Conservation (phyloP, 768 basidiomycete species). For the Russula abietina region DNA sequence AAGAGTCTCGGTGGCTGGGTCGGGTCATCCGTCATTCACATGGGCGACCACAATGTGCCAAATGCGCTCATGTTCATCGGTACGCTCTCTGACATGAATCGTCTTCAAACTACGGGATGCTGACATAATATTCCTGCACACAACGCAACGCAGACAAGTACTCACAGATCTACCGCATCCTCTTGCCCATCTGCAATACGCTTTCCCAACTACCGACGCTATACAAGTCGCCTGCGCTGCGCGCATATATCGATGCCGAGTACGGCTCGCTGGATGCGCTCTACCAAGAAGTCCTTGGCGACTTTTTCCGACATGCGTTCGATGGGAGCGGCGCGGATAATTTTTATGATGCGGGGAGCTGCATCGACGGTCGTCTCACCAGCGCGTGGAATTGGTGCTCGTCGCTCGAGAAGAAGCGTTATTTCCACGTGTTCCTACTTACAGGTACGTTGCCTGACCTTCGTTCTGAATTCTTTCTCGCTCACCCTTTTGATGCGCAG, state of each 20-base stretch:
- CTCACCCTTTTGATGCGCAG: conserved; percentile 32
- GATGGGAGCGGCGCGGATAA: conserved; percentile 90
- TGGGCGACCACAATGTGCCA: conserved; percentile 82
- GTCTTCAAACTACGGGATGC: background rate
- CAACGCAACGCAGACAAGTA: conserved; percentile 56
- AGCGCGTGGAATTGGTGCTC: conserved; percentile 94
- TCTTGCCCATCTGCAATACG: conserved; percentile 80
- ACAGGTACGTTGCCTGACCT: conserved; percentile 44
- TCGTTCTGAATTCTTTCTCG: background rate
- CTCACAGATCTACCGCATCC: conserved; percentile 86
- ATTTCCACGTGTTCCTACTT: conserved; percentile 72
- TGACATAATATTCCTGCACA: background rate
- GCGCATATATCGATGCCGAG: conserved; percentile 73
- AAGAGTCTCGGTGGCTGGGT: conserved; percentile 77
- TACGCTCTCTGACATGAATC: conserved; percentile 21
- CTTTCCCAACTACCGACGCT: conserved; percentile 66
- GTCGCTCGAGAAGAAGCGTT: conserved; percentile 78
- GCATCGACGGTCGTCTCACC: conserved; percentile 78
- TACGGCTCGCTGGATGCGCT: conserved; percentile 72
- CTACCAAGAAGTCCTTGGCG: conserved; percentile 63
- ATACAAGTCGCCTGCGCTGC: conserved; percentile 59
- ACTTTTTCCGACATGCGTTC: conserved; percentile 85
- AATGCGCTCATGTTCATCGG: conserved; percentile 85
- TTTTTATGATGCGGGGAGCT: conserved; percentile 82
- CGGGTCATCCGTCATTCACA: conserved; percentile 81